Evolutionary conservation across 768 basidiomycete species (phyloP), one percentile per base, ranked within the genome.

Genomic region (Tricholoma saponaceum): DNA sequence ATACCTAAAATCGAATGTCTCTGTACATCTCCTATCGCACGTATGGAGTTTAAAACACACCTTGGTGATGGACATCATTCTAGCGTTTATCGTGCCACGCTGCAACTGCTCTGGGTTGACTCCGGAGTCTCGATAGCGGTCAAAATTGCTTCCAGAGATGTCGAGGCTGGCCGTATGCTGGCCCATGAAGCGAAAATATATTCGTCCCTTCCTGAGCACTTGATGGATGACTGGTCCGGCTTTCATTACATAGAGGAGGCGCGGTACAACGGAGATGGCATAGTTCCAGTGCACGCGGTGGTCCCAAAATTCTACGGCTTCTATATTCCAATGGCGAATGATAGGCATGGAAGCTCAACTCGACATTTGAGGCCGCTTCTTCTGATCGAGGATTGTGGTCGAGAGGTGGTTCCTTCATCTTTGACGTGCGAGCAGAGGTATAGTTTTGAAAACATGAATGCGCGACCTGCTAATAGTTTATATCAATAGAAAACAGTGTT

Each of bases 281-380:
- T 74, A 4, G 74, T 78, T 0, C 76, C 74, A 12, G 70, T 74
- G 5, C 57, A 66, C 12, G 75, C 80, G 1, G 54, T 80, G 44
- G 76, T 77, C 0, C 82, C 82, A 0, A 80, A 81, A 62, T 81
- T 77, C 65, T 82, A 75, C 46, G 79, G 82, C 5, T 81, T 76
- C 60, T 83, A 81, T 53, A 54, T 50, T 0, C 74, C 73, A 0
- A 61, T 68, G 25, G 28, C 8, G 26, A 43, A 54, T 20, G 22
- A 44, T 44, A 44, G 12, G 9, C 20, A 44, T 10, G 22, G 22
- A 23, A 44, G 9, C 20, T 13, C 9, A 10, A 44, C 20, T 44
- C 20, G 7, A 23, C 4, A 44, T n/a, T 23, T 44, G 22, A 44
- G 20, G 43, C 43, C 43, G 8, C 20, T 44, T 13, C 43, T 44